Evolutionary conservation across 495 filamentous ascomycete species (phyloP), one percentile per base, ranked within the genome.

Genomic region (Xylaria flabelliformis): DNA sequence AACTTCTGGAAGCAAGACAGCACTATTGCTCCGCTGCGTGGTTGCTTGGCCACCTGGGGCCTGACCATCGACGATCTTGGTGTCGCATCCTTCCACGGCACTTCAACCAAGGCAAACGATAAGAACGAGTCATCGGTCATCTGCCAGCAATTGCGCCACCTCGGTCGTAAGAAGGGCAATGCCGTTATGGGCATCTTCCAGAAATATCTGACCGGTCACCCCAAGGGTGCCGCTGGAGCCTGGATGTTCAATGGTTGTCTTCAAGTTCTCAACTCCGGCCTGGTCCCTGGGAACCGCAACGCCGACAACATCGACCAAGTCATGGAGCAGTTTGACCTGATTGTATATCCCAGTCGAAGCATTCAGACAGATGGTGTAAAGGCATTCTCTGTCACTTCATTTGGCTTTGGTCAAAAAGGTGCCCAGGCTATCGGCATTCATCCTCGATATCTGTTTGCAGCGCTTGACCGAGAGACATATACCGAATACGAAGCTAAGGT

Each of bases 211-310:
- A 99, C 96, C 19, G 96, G 96, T 76, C 96, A 99, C 82, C 96
- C 96, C 75, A 99, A 99, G 90, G 96, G 96, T 90, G 95, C 96
- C 77, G 96, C 96, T 63, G 96, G 96, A 82, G 96, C 95, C 56
- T 99, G 95, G 95, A 98, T 98, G 96, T 92, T 98, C 87, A 99
- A 99, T 84, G 96, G 96, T 72, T 93, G 93, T 79, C 83, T 99
- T 79, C 96, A 99, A 82, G 93, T 97, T 64, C 86, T 99, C 75
- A 97, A 98, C 83, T 91, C 87, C 58, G 96, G 96, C 74, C 84
- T 98, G 21, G 96, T 99, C 64, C 96, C 96, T 8, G 96, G 96
- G 64, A 99, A 99, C 85, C 90, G 94, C 74, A 99, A 99, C 76
- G 96, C 96, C 62, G 96, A 99, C 85, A 99, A 99, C 78, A 90